A percentile compares a stretch with the other conserved stretches of the same genome.
Evolutionary conservation across 768 basidiomycete species (phyloP).

Genomic region (Tylopilus plumbeoviolaceoides): DNA sequence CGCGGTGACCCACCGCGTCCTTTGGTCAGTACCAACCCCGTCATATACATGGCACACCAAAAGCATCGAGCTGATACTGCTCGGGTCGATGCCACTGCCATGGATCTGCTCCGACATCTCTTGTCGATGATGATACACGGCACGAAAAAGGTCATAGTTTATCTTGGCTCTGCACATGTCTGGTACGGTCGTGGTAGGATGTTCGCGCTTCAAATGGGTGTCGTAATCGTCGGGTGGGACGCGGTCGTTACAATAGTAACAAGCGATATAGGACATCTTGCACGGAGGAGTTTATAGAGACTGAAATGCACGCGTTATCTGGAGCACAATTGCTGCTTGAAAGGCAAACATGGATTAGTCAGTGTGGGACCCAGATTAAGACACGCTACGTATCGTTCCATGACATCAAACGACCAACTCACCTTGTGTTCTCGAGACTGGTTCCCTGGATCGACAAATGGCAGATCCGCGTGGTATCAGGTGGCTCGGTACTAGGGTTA

Average conservation of each 20-base stretch:
- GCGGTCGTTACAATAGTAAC: slow-evolving; percentile 9
- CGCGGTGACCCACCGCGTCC: slow-evolving; percentile 12
- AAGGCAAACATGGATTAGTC: no score
- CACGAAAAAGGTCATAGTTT: not conserved
- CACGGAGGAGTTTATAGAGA: no score
- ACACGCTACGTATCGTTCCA: no score
- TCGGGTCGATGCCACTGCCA: not conserved
- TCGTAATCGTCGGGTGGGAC: slow-evolving; percentile 7
- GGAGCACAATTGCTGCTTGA: no score
- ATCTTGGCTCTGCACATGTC: slow-evolving; percentile 8
- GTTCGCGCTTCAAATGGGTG: slow-evolving; percentile 11
- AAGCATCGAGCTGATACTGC: slow-evolving; percentile 15
- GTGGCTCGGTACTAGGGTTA: not conserved
- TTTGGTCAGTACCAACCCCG: slow-evolving; percentile 4
- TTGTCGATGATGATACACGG: not conserved
- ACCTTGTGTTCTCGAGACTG: not conserved
- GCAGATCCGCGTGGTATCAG: not conserved
- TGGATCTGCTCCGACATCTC: not conserved
- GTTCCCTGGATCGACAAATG: not conserved
- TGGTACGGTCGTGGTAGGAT: slow-evolving; percentile 5
- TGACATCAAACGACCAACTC: not conserved
- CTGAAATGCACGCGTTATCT: no score
- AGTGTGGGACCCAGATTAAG: no score
- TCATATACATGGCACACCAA: slow-evolving; percentile 18
- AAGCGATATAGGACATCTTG: slow-evolving; percentile 10